Base-by-base conservation (phyloP, 257 asterid genomes). In the Parsonsia alboflavescens region DNA sequence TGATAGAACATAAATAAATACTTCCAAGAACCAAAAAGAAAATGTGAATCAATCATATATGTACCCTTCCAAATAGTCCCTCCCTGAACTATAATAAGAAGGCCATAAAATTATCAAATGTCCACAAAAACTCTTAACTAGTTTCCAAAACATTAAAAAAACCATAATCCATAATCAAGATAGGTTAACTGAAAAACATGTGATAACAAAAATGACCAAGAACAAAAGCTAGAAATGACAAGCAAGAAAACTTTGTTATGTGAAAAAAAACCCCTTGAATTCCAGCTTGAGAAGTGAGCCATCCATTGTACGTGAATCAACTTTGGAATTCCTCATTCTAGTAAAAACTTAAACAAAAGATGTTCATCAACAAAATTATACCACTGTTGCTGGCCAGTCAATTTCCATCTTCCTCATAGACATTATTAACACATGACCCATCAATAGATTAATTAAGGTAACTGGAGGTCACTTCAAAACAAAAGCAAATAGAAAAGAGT, bases 1-100 rank as follows among this genome's bases (percentile, higher is more conserved):
- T 64, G 76, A 72, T 73, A 52, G 73, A 75, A 70, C n/a, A 71
- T 66, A 69, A 68, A 58, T 0, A 70, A 63, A 28, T 3, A 42
- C 30, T 54, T 22, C 42, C 30, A 19, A 36, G 56, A 13, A 22
- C 46, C 41, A 8, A 22, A 39, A 44, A n/a, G 11, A 62, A 54
- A 5, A 24, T 19, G 53, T 74, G 1, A 64, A 74, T 41, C 24
- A 19, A 24, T 44, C 10, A 7, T n/a, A 65, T 49, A 72, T 63
- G 64, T 33, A 22, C 16, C 44, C 78, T 74, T 75, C 33, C 57
- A 52, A 30, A 69, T 52, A 22, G 36, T 42, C 42, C 3, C 48
- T 22, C 54, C n/a, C 19, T 46, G 56, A 48, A 58, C 21, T 24
- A 50, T 6, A 46, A 21, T 15, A 21, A 33, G 62, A 62, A 48